phyloP scores from a whole-genome alignment of 768 basidiomycete species.

The Collybiopsis confluens region DNA sequence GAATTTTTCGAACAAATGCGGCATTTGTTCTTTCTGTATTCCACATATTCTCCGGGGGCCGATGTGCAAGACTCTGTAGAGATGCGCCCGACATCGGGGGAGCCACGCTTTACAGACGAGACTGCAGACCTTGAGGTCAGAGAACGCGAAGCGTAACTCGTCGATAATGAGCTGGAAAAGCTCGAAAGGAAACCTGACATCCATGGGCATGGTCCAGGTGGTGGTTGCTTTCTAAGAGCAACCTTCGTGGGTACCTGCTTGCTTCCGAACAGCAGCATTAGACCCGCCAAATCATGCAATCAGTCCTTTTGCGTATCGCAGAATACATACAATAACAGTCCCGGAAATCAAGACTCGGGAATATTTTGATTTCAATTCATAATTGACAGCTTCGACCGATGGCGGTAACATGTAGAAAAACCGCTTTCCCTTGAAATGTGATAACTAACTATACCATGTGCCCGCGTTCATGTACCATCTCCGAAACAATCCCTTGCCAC shows the following conservation, averaged over 20 bases:
- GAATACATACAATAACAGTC: too few relatives aligned
- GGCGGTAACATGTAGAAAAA: too few relatives aligned
- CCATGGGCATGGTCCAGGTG: conserved; percentile 1
- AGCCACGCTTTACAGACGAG: conserved; percentile 5
- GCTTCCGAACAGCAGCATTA: too few relatives aligned
- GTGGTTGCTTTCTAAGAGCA: background rate
- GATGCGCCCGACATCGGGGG: conserved; percentile 1
- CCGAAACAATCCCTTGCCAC: too few relatives aligned
- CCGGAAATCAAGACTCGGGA: too few relatives aligned
- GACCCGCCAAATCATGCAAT: too few relatives aligned
- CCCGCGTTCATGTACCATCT: too few relatives aligned
- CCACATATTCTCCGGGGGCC: background rate
- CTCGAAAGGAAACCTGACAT: background rate
- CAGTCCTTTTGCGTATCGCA: too few relatives aligned
- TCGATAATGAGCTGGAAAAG: conserved; percentile 2
- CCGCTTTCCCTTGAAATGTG: too few relatives aligned
- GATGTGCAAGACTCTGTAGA: background rate
- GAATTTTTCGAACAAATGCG: background rate
- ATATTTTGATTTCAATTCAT: too few relatives aligned
- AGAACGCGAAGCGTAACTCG: background rate
- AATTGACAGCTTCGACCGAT: too few relatives aligned
- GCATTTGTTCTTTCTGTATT: conserved; percentile 1
- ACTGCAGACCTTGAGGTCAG: background rate
- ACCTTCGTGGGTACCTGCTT: background rate
- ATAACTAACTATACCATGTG: too few relatives aligned